phyloP scores from a whole-genome alignment of 225 moss, liverwort and hornwort genomes.

The Pseudisothecium myosuroides region DNA sequence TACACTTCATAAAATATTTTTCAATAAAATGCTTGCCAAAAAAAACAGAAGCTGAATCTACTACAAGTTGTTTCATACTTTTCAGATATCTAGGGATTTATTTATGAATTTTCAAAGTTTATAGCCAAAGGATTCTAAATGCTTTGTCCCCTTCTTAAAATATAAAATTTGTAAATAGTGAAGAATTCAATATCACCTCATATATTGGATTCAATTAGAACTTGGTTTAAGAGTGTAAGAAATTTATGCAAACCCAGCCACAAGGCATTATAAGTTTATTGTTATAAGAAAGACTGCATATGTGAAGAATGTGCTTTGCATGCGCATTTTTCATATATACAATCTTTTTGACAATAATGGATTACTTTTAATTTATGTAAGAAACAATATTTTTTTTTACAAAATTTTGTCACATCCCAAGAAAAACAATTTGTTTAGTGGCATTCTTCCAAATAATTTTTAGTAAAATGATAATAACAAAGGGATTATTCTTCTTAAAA shows the following conservation, averaged over 20 bases:
- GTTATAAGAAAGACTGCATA: neutral
- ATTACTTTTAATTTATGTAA: neutral
- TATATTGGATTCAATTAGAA: neutral
- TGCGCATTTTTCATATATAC: neutral
- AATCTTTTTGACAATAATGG: neutral
- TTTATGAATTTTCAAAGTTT: neutral
- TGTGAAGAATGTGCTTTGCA: too few relatives aligned
- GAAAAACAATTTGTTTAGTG: neutral
- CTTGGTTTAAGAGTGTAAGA: neutral
- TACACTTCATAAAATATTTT: neutral
- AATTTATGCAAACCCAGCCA: neutral
- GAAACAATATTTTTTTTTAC: neutral
- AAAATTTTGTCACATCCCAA: neutral
- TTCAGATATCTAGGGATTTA: rapidly evolving
- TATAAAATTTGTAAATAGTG: neutral
- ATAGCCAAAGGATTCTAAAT: neutral
- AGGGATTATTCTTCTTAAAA: neutral
- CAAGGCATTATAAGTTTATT: neutral
- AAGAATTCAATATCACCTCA: neutral
- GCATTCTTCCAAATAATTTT: neutral
- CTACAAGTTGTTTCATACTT: neutral
- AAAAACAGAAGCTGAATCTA: neutral
- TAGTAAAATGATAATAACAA: neutral
- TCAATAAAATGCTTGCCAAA: neutral
- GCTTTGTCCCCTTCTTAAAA: neutral